A percentile compares a stretch with the other conserved stretches of the same genome.
phyloP scores from a whole-genome alignment of 345 rosid species.

The Brassica cretica region DNA sequence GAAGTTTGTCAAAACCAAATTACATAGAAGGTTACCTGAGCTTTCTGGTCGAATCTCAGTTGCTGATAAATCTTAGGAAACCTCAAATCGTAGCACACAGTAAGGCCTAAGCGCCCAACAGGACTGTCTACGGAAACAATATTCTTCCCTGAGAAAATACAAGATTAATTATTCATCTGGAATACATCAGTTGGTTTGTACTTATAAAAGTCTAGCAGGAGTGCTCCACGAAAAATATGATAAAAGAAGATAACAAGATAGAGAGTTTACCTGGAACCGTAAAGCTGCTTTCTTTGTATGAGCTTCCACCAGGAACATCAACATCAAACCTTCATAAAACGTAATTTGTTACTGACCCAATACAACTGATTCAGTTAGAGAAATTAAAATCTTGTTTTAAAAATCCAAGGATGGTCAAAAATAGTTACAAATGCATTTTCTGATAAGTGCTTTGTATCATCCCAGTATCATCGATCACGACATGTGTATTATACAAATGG shows the following conservation, averaged over 20 bases:
- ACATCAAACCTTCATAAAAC: constrained; percentile 73
- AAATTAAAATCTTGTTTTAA: not conserved
- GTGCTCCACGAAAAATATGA: not conserved
- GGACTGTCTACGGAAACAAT: constrained; percentile 80
- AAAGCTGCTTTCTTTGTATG: constrained; percentile 80
- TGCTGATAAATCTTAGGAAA: constrained; percentile 89
- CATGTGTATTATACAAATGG: constrained; percentile 79
- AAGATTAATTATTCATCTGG: constrained; percentile 7
- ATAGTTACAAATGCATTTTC: constrained; percentile 79
- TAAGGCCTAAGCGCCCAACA: constrained; percentile 73
- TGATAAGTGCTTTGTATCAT: constrained; percentile 63
- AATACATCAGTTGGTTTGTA: not conserved
- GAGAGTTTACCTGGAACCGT: constrained; percentile 73
- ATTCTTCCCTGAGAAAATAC: constrained; percentile 55
- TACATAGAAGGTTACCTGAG: constrained; percentile 55
- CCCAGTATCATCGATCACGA: constrained; percentile 72
- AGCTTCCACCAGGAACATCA: constrained; percentile 86
- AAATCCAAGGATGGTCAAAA: not conserved
- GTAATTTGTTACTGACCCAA: not conserved
- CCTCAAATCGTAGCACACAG: constrained; percentile 92
- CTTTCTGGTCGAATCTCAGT: constrained; percentile 72
- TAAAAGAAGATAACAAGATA: not conserved
- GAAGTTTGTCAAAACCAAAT: not conserved
- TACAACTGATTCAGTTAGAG: not conserved
- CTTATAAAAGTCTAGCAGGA: not conserved